Conservation (phyloP, 2,329 filamentous ascomycete species). For the Colletotrichum tropicicola region DNA sequence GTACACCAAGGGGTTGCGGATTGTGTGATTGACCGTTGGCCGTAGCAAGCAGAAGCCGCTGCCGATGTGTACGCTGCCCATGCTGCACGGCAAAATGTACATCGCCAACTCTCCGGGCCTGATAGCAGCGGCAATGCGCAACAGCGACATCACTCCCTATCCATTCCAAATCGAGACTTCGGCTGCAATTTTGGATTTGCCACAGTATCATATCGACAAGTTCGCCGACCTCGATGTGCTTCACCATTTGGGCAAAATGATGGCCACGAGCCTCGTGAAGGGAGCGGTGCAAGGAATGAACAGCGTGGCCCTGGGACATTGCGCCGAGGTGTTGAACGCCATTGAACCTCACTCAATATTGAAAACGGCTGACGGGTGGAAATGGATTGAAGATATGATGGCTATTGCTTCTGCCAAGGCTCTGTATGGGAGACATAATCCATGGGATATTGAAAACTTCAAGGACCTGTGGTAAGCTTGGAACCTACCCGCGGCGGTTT, state of each 20-base stretch:
- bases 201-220: constrained; percentile 34
- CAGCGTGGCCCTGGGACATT: constrained; percentile 42
- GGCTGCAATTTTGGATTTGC: constrained; percentile 46
- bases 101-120: constrained; percentile 51
- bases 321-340: constrained; percentile 40
- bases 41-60: constrained; percentile 34
- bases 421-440: constrained; percentile 54
- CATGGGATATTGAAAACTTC: constrained; percentile 26
- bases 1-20: not conserved
- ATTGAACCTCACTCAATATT: constrained; percentile 30
- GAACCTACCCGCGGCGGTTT: not conserved
- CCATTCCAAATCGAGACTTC: constrained; percentile 48
- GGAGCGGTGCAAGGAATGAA: constrained; percentile 45
- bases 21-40: not conserved
- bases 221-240: constrained; percentile 37
- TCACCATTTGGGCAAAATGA: constrained; percentile 45
- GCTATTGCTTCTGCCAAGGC: constrained; percentile 47
- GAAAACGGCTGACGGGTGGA: constrained; percentile 42
- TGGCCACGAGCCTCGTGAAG: constrained; percentile 43
- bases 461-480: constrained; percentile 47
- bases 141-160: constrained; percentile 53
- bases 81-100: constrained; percentile 54
- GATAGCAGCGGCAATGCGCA: constrained; percentile 49
- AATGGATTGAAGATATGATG: constrained; percentile 48
- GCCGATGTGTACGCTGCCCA: constrained; percentile 54